phyloP scores from a whole-genome alignment of 495 filamentous ascomycete species.

The Penicillium bovifimosum region DNA sequence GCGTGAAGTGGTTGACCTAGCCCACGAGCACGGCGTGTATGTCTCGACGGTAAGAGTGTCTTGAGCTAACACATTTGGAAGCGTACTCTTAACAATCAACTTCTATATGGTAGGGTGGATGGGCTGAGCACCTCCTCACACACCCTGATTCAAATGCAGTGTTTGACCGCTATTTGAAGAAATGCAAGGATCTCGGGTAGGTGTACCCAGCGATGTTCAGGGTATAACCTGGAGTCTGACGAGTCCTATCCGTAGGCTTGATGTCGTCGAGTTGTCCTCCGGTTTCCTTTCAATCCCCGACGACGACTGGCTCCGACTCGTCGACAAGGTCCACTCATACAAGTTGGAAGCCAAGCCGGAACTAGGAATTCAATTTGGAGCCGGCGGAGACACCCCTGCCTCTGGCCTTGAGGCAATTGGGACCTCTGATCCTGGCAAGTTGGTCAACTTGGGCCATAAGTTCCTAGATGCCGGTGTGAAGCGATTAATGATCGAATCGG shows the following conservation, averaged over 20 bases:
- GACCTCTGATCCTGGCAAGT: slow-evolving; percentile 47
- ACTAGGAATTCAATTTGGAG: slow-evolving; percentile 56
- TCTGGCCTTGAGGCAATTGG: slow-evolving; percentile 45
- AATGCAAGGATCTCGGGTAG: slow-evolving; percentile 47
- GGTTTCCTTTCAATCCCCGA: slow-evolving; percentile 52
- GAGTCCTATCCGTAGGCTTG: slow-evolving; percentile 32
- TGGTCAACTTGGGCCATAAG: slow-evolving; percentile 45
- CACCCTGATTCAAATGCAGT: slow-evolving; percentile 38
- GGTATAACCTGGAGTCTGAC: neutral
- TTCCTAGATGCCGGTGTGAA: slow-evolving; percentile 54
- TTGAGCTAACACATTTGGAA: neutral
- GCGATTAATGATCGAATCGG: slow-evolving; percentile 57
- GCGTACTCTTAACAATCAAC: neutral
- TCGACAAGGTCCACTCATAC: slow-evolving; percentile 47
- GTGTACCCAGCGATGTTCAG: neutral
- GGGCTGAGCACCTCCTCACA: slow-evolving; percentile 52
- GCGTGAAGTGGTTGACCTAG: slow-evolving; percentile 48
- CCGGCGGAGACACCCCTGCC: slow-evolving; percentile 51
- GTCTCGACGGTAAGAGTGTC: slow-evolving; percentile 42
- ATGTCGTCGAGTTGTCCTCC: slow-evolving; percentile 50
- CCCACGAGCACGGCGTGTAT: slow-evolving; percentile 49
- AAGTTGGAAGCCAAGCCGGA: slow-evolving; percentile 54
- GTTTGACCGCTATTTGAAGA: slow-evolving; percentile 48
- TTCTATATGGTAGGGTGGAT: slow-evolving; percentile 38
- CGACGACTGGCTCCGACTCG: slow-evolving; percentile 53